Evolutionary conservation across 2,329 filamentous ascomycete genomes (phyloP).

Genomic region (Penicillium corylophilum): DNA sequence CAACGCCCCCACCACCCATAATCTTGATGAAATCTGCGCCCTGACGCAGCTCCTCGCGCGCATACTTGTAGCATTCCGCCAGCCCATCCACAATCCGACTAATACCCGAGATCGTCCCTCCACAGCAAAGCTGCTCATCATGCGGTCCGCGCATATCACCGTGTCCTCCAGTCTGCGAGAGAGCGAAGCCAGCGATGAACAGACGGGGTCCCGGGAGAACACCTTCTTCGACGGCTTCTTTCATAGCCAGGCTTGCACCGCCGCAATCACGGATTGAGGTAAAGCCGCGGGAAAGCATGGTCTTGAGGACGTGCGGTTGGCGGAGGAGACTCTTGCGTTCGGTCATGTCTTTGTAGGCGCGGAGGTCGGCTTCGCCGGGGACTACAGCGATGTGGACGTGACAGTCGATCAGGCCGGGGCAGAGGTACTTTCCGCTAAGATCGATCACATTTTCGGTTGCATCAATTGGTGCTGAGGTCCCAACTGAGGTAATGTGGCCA

Average conservation of each 20-base stretch:
- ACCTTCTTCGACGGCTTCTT: constrained; percentile 55
- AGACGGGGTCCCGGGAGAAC: constrained; percentile 56
- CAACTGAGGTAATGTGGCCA: constrained; percentile 13
- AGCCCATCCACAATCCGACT: constrained; percentile 56
- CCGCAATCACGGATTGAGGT: constrained; percentile 60
- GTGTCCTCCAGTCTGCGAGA: constrained; percentile 61
- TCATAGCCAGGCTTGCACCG: constrained; percentile 54
- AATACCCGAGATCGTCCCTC: constrained; percentile 37
- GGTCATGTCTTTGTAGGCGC: constrained; percentile 19
- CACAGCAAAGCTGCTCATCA: constrained; percentile 46
- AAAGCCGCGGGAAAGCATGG: constrained; percentile 59
- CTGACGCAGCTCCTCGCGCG: constrained; percentile 55
- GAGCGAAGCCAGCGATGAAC: constrained; percentile 55
- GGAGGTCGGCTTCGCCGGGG: constrained; percentile 37
- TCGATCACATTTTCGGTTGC: constrained; percentile 32
- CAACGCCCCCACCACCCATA: constrained; percentile 59
- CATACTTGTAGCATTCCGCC: constrained; percentile 52
- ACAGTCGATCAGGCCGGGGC: constrained; percentile 54
- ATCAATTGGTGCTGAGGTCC: neutral
- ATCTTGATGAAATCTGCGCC: constrained; percentile 64
- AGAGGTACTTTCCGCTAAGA: constrained; percentile 47
- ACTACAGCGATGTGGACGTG: constrained; percentile 52
- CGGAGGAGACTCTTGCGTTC: constrained; percentile 21
- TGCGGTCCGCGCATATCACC: constrained; percentile 52
- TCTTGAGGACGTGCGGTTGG: constrained; percentile 23